A percentile compares a stretch with the other conserved stretches of the same genome.
phyloP scores from a whole-genome alignment of 345 rosid genomes.

The Populus nigra region DNA sequence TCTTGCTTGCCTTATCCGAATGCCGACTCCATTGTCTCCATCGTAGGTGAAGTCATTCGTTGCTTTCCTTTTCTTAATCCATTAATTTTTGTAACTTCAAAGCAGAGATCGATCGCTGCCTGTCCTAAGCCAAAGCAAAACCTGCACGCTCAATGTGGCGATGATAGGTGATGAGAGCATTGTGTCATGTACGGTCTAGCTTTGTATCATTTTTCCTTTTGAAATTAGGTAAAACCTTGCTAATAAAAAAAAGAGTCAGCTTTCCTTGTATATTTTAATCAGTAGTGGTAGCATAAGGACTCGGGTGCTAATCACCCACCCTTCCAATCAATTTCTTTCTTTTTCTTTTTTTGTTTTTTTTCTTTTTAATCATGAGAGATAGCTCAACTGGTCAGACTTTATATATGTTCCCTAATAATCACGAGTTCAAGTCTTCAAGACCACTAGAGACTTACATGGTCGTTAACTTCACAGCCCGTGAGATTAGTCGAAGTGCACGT shows the following conservation, averaged over 20 bases:
- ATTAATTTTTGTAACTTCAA: slow-evolving; percentile 37
- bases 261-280: not conserved
- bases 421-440: rapidly evolving
- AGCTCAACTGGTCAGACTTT: rapidly evolving
- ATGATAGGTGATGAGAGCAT: slow-evolving; percentile 29
- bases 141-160: slow-evolving; percentile 13
- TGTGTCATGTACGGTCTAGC: not conserved
- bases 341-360: rapidly evolving
- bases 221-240: slow-evolving; percentile 3
- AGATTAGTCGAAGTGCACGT: rapidly evolving
- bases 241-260: not conserved
- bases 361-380: rapidly evolving
- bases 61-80: slow-evolving; percentile 45
- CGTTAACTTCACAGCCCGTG: rapidly evolving
- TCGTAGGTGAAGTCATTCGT: slow-evolving; percentile 42
- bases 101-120: slow-evolving; percentile 16
- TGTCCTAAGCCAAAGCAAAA: slow-evolving; percentile 19
- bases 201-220: slow-evolving; percentile 20
- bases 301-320: no score
- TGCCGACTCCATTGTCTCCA: slow-evolving; percentile 41
- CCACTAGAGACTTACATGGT: rapidly evolving
- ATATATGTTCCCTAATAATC: rapidly evolving
- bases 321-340: no score
- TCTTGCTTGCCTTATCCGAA: slow-evolving; percentile 24
- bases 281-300: no score